Evolutionary conservation across 768 basidiomycete genomes (phyloP), one percentile per base, ranked within the genome.

Genomic region (Aureoboletus auriporus): DNA sequence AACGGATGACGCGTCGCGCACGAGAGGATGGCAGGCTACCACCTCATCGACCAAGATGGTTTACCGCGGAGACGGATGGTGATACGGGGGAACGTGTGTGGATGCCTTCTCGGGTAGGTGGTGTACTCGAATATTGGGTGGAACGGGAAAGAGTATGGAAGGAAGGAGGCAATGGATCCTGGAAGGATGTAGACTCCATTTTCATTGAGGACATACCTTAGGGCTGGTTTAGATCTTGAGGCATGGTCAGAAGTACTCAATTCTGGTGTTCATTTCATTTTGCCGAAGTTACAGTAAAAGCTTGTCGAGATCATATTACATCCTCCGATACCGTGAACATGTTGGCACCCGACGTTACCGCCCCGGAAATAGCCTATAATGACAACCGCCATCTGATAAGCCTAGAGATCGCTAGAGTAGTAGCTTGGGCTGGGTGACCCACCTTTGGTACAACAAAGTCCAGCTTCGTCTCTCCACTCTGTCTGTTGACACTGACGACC

Each of bases 21-120:
- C 69, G 94, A 44, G 93, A 96, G 66, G 79, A 80, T 44, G 93
- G 93, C 8, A 65, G 74, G 58, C 46, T 82, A 34, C 74, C 82
- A n/a, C 72, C 80, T 1, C 93, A 97, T 69, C 69, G 71, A 44
- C 86, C 95, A 7, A 73, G 94, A 34, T 98, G 94, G 94, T 97
- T 98, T 65, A 71, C 66, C 6, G 82, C 88, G 0, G 77, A 83
- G 64, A 87, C 80, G 16, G 94, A 96, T 59, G 78, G 79, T 1
- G 95, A 98, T 67, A 93, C 90, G 2, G 86, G 88, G 2, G 93
- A 95, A 61, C 73, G 90, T 39, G 84, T 93, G 44, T 98, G 94
- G 94, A 63, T 74, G 39, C 94, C 94, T 0, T 66, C 72, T 12
- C 67, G 80, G 49, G 65, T 70, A 1, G 75, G 64, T 3, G 72